Evolutionary conservation across 805 yeast genomes (phyloP), one percentile per base, ranked within the genome.

Genomic region (Crinitomyces ghanaensis): DNA sequence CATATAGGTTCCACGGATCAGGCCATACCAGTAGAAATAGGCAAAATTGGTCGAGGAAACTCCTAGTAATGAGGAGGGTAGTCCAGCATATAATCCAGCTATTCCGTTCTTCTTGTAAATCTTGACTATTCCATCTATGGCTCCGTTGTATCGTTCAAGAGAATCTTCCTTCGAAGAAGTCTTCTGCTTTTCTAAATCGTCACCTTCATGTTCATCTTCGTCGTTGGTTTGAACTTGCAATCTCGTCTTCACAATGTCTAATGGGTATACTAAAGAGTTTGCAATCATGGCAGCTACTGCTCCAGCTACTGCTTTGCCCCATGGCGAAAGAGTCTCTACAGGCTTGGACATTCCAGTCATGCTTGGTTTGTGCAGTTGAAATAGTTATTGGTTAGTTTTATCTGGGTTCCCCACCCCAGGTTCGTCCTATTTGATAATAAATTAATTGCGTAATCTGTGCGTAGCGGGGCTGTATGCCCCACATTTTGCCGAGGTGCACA

Each of bases 21-120:
- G 58, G 4, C 85, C 75, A 56, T 83, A 83, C 91, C 93, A 83
- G 56, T 81, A 83, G 54, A 83, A 83, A 55, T 83, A 83, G 19
- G 83, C 75, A 51, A 83, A 83, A 45, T 77, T 78, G 50, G 80
- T 82, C 6, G 79, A 72, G 2, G 86, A 85, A 7, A 76, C 71
- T 2, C 85, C 84, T 13, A 76, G 47, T 26, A 81, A 57, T 1
- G 81, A 70, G 2, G 85, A 74, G 2, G 70, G 57, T 30, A 82
- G 55, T 1, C 94, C 94, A 42, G 69, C 72, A 57, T 82, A 83
- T 55, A 80, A 66, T 5, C 88, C 91, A 12, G 58, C 41, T 7
- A 77, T 31, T 1, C 93, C 93, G 44, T 73, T 67, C 41, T 58
- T 57, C 33, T 40, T 40, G 50, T 72, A 68, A 4, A 82, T 72